Base-by-base conservation (phyloP, 345 rosid genomes). In the Gossypium turneri region DNA sequence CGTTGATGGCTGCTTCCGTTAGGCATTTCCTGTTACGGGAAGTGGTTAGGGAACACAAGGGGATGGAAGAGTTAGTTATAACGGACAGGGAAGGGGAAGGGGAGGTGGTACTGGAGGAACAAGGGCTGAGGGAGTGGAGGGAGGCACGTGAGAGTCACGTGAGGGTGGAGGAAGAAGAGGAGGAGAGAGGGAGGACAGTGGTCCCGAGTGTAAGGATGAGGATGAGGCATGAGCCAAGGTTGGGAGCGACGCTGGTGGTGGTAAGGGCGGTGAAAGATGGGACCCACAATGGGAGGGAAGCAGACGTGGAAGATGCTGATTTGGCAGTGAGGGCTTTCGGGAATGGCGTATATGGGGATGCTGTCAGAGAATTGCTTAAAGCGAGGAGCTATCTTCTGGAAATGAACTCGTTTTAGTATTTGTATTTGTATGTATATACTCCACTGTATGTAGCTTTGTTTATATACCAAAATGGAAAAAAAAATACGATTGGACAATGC, bases 171-270 rank as follows among this genome's bases (percentile, higher is more conserved):
- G 80, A 77, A 29, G 73, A 8, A 72, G 61, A 43, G 27, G 41
- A 2, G 77, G 75, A 45, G 9, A 61, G 73, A 60, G 55, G 82
- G 20, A 75, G 84, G 79, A 51, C 82, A 58, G 66, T 70, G 78
- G 78, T 82, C 64, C 87, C 90, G 1, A 67, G 76, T 44, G 87
- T 84, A 60, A 82, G 76, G 47, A 88, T 88, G 86, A 79, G 82
- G 75, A 86, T 85, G 92, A 79, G 86, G 75, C 86, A 85, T 78
- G 77, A 74, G 75, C 62, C 77, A 0, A 58, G 72, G 43, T 65
- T 83, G 76, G 82, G 84, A 2, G 87, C 82, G 7, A 85, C 85
- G 20, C 76, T 85, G 67, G 86, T 83, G 51, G 83, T 86, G 55
- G 86, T 85, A 4, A 75, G 85, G 80, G 83, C 86, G 0, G 69